Evolutionary conservation across 306 rosid genomes (phyloP).

Genomic region (Herpetospermum pedunculosum): DNA sequence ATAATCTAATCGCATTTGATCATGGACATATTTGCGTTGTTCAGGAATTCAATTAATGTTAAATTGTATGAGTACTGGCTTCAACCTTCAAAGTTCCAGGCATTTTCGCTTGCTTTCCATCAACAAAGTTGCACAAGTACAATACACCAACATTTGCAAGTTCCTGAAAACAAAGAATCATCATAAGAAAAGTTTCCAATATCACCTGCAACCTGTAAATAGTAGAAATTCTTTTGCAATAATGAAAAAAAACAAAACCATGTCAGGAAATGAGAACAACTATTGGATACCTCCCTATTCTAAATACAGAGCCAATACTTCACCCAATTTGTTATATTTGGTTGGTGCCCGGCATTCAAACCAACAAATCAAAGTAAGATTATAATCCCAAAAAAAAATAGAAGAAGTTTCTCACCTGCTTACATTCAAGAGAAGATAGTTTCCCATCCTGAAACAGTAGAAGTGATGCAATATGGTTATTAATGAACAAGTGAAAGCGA

Average conservation of each 20-base stretch:
- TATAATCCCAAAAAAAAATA: slow-evolving; percentile 1
- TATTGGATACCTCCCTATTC: neutral
- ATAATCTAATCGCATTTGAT: neutral
- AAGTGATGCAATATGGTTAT: slow-evolving; percentile 2
- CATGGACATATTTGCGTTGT: neutral
- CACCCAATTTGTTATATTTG: neutral
- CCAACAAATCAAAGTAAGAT: neutral
- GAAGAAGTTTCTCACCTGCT: slow-evolving; percentile 57
- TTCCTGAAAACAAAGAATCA: slow-evolving; percentile 30
- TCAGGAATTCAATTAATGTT: neutral
- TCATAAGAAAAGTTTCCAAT: neutral
- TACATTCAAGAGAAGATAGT: slow-evolving; percentile 35
- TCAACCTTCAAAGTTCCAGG: slow-evolving; percentile 55
- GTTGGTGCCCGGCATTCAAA: neutral
- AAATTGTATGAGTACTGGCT: neutral
- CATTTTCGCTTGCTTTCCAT: slow-evolving; percentile 36
- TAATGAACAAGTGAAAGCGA: neutral
- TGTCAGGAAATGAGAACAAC: neutral
- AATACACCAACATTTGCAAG: slow-evolving; percentile 49
- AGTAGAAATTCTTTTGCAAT: neutral
- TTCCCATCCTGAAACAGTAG: slow-evolving; percentile 50
- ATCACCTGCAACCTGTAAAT: too few species aligned
- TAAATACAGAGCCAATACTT: neutral
- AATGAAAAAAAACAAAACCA: neutral
- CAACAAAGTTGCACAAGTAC: slow-evolving; percentile 47